Conservation (phyloP, 306 rosid genomes). For the Ceratonia siliqua region DNA sequence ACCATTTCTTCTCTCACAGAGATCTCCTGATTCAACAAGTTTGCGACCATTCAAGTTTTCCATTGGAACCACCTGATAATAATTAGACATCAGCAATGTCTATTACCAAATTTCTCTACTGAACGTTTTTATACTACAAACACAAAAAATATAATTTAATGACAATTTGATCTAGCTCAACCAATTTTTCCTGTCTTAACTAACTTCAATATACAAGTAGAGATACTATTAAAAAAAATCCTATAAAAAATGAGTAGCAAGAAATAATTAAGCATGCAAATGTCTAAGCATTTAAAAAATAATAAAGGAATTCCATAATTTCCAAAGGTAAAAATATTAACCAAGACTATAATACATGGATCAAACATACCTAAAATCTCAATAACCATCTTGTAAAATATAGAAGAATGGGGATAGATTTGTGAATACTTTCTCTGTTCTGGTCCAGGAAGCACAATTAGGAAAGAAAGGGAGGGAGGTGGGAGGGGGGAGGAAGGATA, state of each 20-base stretch:
- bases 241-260: background rate
- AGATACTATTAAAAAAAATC: background rate
- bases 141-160: background rate
- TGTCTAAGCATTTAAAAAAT: background rate
- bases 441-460: background rate
- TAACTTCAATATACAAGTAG: conserved; percentile 1
- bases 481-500: background rate
- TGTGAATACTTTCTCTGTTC: background rate
- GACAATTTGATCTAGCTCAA: background rate
- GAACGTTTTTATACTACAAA: background rate
- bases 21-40: conserved; percentile 88
- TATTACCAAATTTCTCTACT: conserved; percentile 26
- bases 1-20: conserved; percentile 99
- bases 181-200: background rate
- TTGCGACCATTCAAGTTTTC: conserved; percentile 90
- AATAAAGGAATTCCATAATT: background rate
- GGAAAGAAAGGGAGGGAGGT: background rate
- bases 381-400: background rate
- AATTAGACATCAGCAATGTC: conserved; percentile 35
- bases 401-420: conserved; percentile 2
- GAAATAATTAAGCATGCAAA: conserved; percentile 9
- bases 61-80: conserved; percentile 85
- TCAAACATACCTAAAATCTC: conserved; percentile 12
- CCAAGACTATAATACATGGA: conserved; percentile 8
- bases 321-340: background rate